Conservation (phyloP, 2,329 filamentous ascomycete species). For the Onygena corvina region DNA sequence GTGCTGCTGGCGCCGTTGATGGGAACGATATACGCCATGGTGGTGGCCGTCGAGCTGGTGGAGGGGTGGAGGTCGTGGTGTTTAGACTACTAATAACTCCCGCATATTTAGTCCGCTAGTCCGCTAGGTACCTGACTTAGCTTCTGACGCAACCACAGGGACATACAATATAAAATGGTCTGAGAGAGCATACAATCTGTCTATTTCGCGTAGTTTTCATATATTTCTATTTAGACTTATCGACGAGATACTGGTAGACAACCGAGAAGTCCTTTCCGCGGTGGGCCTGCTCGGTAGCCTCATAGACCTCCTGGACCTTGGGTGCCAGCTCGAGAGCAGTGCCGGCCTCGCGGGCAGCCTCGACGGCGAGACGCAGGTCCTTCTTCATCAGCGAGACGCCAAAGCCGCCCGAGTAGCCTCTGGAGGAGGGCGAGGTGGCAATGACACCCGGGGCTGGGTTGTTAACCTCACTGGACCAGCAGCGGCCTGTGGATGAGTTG, state of each 20-base stretch:
- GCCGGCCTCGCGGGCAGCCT: slow-evolving; percentile 56
- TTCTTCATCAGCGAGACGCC: slow-evolving; percentile 70
- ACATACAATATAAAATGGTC: too few relatives aligned
- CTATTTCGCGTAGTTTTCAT: not conserved
- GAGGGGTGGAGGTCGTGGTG: not conserved
- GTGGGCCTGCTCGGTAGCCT: slow-evolving; percentile 50
- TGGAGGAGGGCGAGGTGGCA: slow-evolving; percentile 58
- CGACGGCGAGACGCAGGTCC: slow-evolving; percentile 59
- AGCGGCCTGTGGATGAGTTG: slow-evolving; percentile 85
- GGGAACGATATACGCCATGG: slow-evolving; percentile 88
- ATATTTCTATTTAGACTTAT: slow-evolving; percentile 17
- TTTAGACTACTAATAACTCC: too few relatives aligned
- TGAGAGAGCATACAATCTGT: not conserved
- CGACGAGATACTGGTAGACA: slow-evolving; percentile 57
- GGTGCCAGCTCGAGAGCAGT: slow-evolving; percentile 54
- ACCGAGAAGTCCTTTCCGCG: slow-evolving; percentile 69
- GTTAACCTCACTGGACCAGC: slow-evolving; percentile 93
- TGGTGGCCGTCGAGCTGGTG: slow-evolving; percentile 10
- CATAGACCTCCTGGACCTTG: slow-evolving; percentile 55
- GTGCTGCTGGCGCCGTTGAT: slow-evolving; percentile 89
- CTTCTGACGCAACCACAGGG: too few relatives aligned
- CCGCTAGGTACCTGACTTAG: too few relatives aligned
- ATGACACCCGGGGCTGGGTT: slow-evolving; percentile 85
- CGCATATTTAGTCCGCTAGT: too few relatives aligned
- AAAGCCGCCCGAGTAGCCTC: slow-evolving; percentile 68